Conservation (phyloP, 2,329 filamentous ascomycete genomes). For the Phialophora verrucosa region DNA sequence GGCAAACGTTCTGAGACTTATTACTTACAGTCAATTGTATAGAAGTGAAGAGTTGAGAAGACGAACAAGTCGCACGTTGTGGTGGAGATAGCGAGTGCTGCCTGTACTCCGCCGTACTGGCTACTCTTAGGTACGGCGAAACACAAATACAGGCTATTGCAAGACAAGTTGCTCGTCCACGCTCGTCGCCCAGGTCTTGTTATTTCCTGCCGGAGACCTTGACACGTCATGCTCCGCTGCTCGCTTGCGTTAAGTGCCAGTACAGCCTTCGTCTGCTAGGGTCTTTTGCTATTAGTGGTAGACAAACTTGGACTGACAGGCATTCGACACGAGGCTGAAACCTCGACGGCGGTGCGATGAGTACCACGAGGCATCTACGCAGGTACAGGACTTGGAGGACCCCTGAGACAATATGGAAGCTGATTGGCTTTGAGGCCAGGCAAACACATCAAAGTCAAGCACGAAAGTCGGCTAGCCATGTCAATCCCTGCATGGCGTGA, state of each 20-base stretch:
- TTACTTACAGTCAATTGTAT: not conserved
- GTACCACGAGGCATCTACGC: not conserved
- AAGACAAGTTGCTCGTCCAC: no score
- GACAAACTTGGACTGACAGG: not conserved
- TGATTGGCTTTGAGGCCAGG: no score
- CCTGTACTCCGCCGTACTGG: not conserved
- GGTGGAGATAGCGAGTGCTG: not conserved
- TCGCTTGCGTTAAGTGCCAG: not conserved
- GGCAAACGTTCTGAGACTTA: no score
- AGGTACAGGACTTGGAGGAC: not conserved
- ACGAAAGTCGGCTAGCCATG: not conserved
- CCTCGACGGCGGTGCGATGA: not conserved
- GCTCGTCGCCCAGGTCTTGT: not conserved
- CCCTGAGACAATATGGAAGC: not conserved
- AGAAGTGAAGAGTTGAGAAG: not conserved
- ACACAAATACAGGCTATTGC: not conserved
- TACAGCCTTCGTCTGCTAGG: not conserved
- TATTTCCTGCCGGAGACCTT: not conserved
- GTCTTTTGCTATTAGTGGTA: not conserved
- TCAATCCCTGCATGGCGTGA: not conserved
- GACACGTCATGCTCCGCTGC: no score
- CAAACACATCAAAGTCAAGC: not conserved
- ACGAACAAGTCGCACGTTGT: not conserved
- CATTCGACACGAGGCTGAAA: not conserved
- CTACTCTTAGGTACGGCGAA: not conserved